These are phyloP conservation scores for Trypanosoma scelopori DNA, from an alignment of 208 protist genomes.

Conservation along the genomic window DNA sequence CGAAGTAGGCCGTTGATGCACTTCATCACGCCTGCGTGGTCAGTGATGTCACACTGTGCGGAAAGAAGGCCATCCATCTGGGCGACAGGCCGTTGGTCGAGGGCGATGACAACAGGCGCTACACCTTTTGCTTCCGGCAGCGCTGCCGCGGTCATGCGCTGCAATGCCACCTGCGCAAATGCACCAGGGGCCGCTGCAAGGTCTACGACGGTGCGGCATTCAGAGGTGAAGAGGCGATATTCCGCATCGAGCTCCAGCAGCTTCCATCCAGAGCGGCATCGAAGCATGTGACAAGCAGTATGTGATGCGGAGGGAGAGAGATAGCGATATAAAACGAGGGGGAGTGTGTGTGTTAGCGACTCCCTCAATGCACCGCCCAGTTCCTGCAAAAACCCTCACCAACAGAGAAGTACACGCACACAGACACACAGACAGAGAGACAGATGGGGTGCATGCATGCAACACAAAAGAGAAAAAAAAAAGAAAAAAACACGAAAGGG, in stretches of 20 bases:
- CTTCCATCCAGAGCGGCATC: constrained; percentile 67
- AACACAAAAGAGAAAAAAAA: constrained; percentile 14
- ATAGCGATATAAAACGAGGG: background rate
- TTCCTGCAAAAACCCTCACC: no score
- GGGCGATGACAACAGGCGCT: constrained; percentile 50
- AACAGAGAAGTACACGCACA: no score
- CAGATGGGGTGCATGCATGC: background rate
- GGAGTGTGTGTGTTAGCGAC: background rate
- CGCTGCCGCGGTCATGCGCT: constrained; percentile 34
- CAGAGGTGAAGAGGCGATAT: constrained; percentile 40
- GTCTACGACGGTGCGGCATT: constrained; percentile 51
- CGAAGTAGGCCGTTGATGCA: constrained; percentile 6
- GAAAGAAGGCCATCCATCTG: constrained; percentile 37
- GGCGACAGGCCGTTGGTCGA: constrained; percentile 55
- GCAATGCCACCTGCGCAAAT: constrained; percentile 68
- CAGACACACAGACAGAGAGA: no score
- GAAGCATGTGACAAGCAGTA: constrained; percentile 27
- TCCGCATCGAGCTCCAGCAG: constrained; percentile 56
- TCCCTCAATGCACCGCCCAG: no score
- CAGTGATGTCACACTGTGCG: constrained; percentile 49
- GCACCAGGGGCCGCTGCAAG: constrained; percentile 72
- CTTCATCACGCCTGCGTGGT: constrained; percentile 34
- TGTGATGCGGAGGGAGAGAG: constrained; percentile 12
- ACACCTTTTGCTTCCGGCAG: background rate
- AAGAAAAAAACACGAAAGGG: background rate